Evolutionary conservation across 2,329 filamentous ascomycete genomes (phyloP).

Genomic region (Emericellopsis cladophorae): DNA sequence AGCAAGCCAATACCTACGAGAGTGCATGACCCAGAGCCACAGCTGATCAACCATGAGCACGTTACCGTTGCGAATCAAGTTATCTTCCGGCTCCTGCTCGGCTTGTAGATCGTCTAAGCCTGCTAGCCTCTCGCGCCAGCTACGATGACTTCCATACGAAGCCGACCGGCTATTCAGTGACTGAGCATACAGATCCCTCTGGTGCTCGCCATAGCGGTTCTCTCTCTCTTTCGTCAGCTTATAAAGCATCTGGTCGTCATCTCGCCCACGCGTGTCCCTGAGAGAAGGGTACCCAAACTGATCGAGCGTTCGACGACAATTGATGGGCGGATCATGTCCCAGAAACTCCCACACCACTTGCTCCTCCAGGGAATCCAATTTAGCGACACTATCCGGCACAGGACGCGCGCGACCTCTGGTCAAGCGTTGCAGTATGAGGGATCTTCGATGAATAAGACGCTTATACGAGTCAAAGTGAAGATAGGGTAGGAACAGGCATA

Average conservation of each 20-base stretch:
- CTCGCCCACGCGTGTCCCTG: conserved; percentile 44
- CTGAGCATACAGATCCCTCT: conserved; percentile 12
- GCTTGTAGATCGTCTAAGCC: conserved; percentile 7
- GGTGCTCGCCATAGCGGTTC: conserved; percentile 8
- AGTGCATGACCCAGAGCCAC: conserved; percentile 48
- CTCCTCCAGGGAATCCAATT: conserved; percentile 41
- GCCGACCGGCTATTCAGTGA: conserved; percentile 14
- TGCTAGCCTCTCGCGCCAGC: conserved; percentile 13
- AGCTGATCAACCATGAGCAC: conserved; percentile 56
- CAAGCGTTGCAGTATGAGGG: conserved; percentile 38
- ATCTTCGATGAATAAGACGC: conserved; percentile 40
- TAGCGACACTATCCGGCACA: conserved; percentile 38
- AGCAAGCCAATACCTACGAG: conserved; percentile 21
- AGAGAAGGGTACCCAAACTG: conserved; percentile 52
- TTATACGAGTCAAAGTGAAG: conserved; percentile 54
- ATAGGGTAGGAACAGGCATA: conserved; percentile 44
- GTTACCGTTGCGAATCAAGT: conserved; percentile 36
- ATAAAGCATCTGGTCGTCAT: conserved; percentile 57
- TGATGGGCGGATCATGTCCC: conserved; percentile 46
- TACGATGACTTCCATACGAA: conserved; percentile 11
- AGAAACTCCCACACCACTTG: conserved; percentile 52
- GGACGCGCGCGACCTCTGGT: conserved; percentile 41
- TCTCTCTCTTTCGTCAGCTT: conserved; percentile 43
- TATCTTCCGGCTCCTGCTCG: conserved; percentile 21
- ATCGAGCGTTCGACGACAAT: conserved; percentile 48